phyloP scores from a whole-genome alignment of 2,329 filamentous ascomycete species.

The Hyphodiscus sp. region DNA sequence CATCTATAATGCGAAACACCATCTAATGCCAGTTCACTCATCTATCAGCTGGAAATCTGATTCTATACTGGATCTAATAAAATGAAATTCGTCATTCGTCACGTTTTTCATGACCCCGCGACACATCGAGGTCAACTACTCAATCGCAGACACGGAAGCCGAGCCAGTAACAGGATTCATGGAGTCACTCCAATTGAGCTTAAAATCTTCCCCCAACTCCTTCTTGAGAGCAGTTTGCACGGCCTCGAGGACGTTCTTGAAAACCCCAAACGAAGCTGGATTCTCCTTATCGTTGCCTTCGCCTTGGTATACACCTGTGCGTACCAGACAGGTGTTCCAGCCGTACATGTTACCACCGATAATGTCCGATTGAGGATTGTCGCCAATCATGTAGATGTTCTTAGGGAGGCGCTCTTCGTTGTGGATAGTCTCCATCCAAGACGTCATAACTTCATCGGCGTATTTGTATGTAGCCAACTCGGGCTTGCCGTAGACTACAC shows the following conservation, averaged over 20 bases:
- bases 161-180: constrained; percentile 61
- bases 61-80: neutral
- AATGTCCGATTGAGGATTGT: constrained; percentile 69
- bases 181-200: constrained; percentile 64
- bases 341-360: constrained; percentile 74
- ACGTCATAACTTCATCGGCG: constrained; percentile 64
- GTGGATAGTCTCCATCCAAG: constrained; percentile 72
- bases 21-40: neutral
- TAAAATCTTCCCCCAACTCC: constrained; percentile 67
- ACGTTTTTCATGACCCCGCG: neutral
- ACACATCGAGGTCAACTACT: constrained; percentile 32
- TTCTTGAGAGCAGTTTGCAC: constrained; percentile 61
- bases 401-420: constrained; percentile 61
- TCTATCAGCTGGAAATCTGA: neutral
- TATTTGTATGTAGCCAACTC: constrained; percentile 73
- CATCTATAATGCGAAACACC: neutral
- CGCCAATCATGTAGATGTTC: constrained; percentile 72
- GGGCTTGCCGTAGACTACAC: constrained; percentile 71
- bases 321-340: constrained; percentile 74
- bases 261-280: constrained; percentile 71
- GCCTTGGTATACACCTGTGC: constrained; percentile 73
- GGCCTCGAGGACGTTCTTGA: constrained; percentile 65
- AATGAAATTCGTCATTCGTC: constrained; percentile 9
- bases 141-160: constrained; percentile 46
- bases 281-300: constrained; percentile 71